Evolutionary conservation across 2,329 filamentous ascomycete species (phyloP), one percentile per base, ranked within the genome.

Genomic region (Penicillium sp.): DNA sequence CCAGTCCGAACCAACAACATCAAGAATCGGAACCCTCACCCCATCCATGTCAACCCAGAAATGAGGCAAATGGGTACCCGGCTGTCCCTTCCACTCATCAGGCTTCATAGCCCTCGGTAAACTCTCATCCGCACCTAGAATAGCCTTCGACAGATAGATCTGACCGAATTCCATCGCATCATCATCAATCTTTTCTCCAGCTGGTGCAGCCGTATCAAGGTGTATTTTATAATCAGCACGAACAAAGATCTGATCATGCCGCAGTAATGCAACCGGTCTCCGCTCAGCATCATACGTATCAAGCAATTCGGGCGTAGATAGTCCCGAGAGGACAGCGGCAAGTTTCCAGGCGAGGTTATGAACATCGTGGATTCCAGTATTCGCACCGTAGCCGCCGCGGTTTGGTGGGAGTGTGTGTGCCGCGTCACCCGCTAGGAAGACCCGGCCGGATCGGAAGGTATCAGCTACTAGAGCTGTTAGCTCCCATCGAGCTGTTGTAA

Each of bases 261-360:
- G 58, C 22, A 64, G 45, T 20, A 48, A 42, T 12, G 61, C 75
- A 8, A 74, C 68, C 1, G 75, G 71, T 6, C 68, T 62, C 5
- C 77, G 65, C 60, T 80, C 78, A 0, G 43, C 51, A 12, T 74
- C 67, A 49, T 79, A 79, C 0, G 75, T 76, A 1, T 70, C 65
- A 12, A 78, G 61, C 1, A 79, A 50, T 0, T 41, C 53, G 3
- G 56, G 29, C 0, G 25, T 54, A 0, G 69, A 67, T 2, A 58
- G 41, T 0, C 69, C 64, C 0, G 55, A 62, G 0, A 76, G 22
- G 0, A 76, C 73, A 1, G 65, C 62, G 1, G 72, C 70, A 0
- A 79, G 54, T 59, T 78, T 79, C 77, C 76, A 79, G 1, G 73
- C 70, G 1, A 80, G 66, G 37, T 79, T 76, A 35, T 74, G 67